Evolutionary conservation across 2,329 filamentous ascomycete species (phyloP).

Genomic region (Phaeosphaeriaceae sp.): DNA sequence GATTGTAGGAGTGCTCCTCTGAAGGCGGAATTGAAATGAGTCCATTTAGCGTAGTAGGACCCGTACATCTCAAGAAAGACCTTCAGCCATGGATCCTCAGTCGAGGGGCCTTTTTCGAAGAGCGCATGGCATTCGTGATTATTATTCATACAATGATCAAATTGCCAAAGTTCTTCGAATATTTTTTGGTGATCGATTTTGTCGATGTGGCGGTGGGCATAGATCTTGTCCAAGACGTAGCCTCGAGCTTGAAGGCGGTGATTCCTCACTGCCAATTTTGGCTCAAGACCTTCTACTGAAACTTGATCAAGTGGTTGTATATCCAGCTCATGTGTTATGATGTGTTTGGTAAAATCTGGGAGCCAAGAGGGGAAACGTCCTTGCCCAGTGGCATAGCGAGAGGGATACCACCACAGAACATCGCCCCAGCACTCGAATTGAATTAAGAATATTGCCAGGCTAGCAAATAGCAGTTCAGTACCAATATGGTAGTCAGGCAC

Average conservation of each 20-base stretch:
- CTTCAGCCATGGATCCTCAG: not conserved
- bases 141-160: not conserved
- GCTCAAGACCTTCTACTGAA: not conserved
- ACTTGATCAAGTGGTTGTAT: not conserved
- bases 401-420: not conserved
- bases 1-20: not conserved
- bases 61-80: not conserved
- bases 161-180: not conserved
- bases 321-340: not conserved
- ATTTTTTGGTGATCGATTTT: not conserved
- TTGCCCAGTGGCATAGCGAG: not conserved
- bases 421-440: conserved; percentile 1
- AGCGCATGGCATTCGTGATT: not conserved
- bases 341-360: not conserved
- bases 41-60: not conserved
- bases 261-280: not conserved
- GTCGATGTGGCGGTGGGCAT: not conserved
- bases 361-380: not conserved
- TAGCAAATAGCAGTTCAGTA: not conserved
- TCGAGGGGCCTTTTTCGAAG: not conserved
- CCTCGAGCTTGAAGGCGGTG: not conserved
- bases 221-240: not conserved
- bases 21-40: not conserved
- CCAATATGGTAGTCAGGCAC: not conserved
- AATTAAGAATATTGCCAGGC: not conserved